Base-by-base conservation (phyloP, 2,329 filamentous ascomycete genomes). In the Ascochyta koolunga region DNA sequence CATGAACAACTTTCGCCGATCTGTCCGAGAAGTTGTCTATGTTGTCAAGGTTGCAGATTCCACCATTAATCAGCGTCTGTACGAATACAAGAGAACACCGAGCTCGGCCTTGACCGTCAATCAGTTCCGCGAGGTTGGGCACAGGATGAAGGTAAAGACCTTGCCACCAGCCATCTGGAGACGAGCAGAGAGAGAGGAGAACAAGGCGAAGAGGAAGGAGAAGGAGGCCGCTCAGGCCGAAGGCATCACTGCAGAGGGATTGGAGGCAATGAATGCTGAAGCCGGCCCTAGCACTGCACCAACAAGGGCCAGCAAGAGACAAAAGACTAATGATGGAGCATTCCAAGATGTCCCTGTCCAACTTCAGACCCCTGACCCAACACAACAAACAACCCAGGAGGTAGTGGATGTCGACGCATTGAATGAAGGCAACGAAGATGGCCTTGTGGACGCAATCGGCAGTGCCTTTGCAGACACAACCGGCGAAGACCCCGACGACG, bases 1-100 rank as follows among this genome's bases (percentile, higher is more conserved):
- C 46, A 98, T 98, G 89, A 96, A 97, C 82, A 98, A 98, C 75
- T 99, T 96, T 71, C 89, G 93, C 38, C 88, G 95, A 16, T 96
- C 92, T 0, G 87, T 96, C 11, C 86, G 92, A 25, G 95, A 99
- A 76, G 90, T 99, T 8, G 93, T 98, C n/a, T 98, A 96, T 72
- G 90, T 97, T 32, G 93, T 97, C 72, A 98, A 97, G 72, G 93
- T 98, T 44, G 96, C 93, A 36, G 96, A 96, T 61, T 85, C 91
- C 57, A 99, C 95, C 7, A 91, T 99, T 56, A 89, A 92, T 68
- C 91, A 93, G 71, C 91, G 95, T 58, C 79, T 99, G 9, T 88
- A 93, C 61, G 95, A 99, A 70, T 99, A 98, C 77, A 91, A 90
- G 60, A 84, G 88, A 27, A 96, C 93, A 0, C 89, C 91, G 59